phyloP scores from a whole-genome alignment of 352 stramenopile species.

The Thalassiosira ordinaria region DNA sequence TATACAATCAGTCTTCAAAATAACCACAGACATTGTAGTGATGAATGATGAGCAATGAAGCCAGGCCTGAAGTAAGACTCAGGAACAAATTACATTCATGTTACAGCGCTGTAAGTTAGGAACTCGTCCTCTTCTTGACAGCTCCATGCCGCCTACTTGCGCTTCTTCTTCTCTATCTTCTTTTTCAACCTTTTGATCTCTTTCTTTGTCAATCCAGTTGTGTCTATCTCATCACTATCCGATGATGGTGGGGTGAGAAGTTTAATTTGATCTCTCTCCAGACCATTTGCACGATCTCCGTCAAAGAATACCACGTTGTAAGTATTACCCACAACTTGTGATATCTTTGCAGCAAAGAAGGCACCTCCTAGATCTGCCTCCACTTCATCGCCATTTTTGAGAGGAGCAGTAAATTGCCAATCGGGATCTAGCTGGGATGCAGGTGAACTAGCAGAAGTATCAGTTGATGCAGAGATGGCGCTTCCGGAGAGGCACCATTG shows the following conservation, averaged over 20 bases:
- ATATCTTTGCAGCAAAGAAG: conserved; percentile 76
- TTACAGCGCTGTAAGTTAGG: no score
- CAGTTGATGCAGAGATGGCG: conserved; percentile 6
- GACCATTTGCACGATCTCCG: conserved; percentile 67
- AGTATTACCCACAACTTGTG: conserved; percentile 47
- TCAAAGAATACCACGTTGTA: conserved; percentile 85
- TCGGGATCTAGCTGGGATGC: conserved; percentile 53
- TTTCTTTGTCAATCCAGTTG: conserved; percentile 71
- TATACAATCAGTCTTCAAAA: no score
- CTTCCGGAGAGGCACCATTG: conserved; percentile 59
- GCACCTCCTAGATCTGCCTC: conserved; percentile 81
- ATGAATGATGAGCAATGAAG: no score
- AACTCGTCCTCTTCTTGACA: no score
- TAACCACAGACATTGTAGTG: no score
- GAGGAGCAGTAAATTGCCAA: conserved; percentile 69
- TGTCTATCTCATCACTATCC: conserved; percentile 58
- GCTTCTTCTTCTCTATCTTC: conserved; percentile 75
- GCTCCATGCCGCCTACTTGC: no score
- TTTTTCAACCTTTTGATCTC: conserved; percentile 81
- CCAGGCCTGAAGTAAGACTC: no score
- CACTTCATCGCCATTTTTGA: conserved; percentile 77
- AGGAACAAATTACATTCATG: no score
- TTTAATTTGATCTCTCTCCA: conserved; percentile 71
- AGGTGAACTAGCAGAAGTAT: not conserved
- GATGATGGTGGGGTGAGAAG: conserved; percentile 57